phyloP scores from a whole-genome alignment of 73 alveolate species.

The Blepharisma japonicum region DNA sequence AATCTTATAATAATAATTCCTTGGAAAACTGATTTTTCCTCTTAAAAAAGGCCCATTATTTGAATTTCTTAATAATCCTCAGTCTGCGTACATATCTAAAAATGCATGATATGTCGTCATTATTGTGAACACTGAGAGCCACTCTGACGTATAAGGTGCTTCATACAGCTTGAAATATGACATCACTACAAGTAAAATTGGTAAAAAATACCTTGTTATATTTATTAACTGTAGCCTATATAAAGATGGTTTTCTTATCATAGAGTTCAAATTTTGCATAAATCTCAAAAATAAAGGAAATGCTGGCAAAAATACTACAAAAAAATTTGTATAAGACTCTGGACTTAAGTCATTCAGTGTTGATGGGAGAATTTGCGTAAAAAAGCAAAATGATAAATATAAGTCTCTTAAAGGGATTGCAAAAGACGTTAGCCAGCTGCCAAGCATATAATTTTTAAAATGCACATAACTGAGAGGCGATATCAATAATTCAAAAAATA shows the following conservation, averaged over 20 bases:
- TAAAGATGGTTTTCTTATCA: neutral
- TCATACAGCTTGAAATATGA: neutral
- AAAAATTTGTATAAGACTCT: neutral
- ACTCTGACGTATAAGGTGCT: neutral
- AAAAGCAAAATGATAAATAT: neutral
- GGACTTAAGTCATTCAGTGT: neutral
- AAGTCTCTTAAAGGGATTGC: slow-evolving; percentile 14
- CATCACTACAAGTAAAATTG: slow-evolving; percentile 10
- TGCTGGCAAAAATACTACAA: neutral
- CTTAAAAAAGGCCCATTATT: neutral
- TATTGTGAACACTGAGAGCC: neutral
- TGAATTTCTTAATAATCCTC: slow-evolving; percentile 21
- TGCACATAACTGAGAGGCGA: slow-evolving; percentile 6
- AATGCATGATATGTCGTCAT: neutral
- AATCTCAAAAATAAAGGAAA: slow-evolving; percentile 11
- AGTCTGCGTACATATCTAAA: slow-evolving; percentile 10
- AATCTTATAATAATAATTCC: slow-evolving; percentile 3
- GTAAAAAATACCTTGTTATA: neutral
- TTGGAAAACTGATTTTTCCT: neutral
- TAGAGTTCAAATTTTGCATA: slow-evolving; percentile 9
- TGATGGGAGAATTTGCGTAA: neutral
- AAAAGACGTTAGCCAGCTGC: slow-evolving; percentile 17
- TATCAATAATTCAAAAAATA: slow-evolving; percentile 8
- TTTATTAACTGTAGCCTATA: neutral
- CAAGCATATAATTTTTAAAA: slow-evolving; percentile 12